Conservation (phyloP, 495 filamentous ascomycete species). For the Amphirosellinia nigrospora region DNA sequence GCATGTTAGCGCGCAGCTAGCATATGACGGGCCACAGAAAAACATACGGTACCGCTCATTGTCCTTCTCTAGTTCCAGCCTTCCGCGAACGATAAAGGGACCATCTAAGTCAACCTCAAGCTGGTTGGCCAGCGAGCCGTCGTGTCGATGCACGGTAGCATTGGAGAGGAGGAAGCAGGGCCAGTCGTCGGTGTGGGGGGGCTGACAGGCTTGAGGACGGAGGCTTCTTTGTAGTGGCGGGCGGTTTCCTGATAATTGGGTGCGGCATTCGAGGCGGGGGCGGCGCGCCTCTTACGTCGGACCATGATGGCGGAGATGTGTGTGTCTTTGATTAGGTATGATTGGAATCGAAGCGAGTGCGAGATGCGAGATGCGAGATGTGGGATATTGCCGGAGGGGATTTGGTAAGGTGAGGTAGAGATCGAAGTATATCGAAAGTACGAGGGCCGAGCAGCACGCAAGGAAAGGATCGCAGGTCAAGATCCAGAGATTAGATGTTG, state of each 20-base stretch:
- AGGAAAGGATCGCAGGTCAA: background rate
- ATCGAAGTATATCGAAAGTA: background rate
- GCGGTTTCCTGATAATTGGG: conserved; percentile 34
- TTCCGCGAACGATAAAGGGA: conserved; percentile 52
- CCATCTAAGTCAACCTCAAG: conserved; percentile 49
- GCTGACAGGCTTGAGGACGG: conserved; percentile 42
- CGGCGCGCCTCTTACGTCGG: conserved; percentile 41
- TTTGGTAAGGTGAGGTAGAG: background rate
- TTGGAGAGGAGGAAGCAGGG: conserved; percentile 52
- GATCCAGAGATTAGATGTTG: background rate
- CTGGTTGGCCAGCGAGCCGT: conserved; percentile 51
- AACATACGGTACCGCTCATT: conserved; percentile 36
- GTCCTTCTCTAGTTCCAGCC: conserved; percentile 46
- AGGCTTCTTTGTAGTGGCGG: conserved; percentile 42
- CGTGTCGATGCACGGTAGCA: conserved; percentile 50
- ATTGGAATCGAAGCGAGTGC: background rate
- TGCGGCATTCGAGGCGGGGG: conserved; percentile 38
- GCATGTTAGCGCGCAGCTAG: conserved; percentile 34
- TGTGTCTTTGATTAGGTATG: background rate
- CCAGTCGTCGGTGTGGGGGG: conserved; percentile 39
- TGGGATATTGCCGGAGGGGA: background rate
- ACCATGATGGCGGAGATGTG: conserved; percentile 37
- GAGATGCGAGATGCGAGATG: background rate
- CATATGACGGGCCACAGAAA: background rate
- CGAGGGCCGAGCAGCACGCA: background rate